phyloP scores from a whole-genome alignment of 805 yeast species.

The Barnettozyma siamensis region DNA sequence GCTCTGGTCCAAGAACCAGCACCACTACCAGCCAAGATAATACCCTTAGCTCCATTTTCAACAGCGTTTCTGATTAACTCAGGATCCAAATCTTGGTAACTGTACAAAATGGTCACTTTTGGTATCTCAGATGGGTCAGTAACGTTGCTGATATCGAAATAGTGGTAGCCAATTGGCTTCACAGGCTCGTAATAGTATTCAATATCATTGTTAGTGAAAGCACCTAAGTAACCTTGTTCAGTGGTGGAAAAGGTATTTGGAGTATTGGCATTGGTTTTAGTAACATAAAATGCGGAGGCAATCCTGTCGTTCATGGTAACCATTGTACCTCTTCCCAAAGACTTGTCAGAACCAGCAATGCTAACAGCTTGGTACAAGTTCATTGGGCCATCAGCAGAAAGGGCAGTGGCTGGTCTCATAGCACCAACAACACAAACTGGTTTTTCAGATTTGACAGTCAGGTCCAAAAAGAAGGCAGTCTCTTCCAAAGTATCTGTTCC shows the following conservation, averaged over 20 bases:
- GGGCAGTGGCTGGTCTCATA: conserved; percentile 68
- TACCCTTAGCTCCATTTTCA: conserved; percentile 41
- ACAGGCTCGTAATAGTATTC: conserved; percentile 58
- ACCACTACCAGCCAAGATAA: conserved; percentile 64
- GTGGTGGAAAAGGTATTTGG: conserved; percentile 61
- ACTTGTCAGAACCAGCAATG: conserved; percentile 45
- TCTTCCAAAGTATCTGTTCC: conserved; percentile 71
- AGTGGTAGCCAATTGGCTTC: conserved; percentile 34
- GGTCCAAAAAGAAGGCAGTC: conserved; percentile 58
- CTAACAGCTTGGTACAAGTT: conserved; percentile 63
- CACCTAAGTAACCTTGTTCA: conserved; percentile 65
- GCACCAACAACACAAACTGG: conserved; percentile 44
- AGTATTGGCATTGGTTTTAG: conserved; percentile 63
- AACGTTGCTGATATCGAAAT: conserved; percentile 29
- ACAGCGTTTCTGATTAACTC: conserved; percentile 41
- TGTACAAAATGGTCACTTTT: conserved; percentile 51
- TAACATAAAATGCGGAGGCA: conserved; percentile 60
- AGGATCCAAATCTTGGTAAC: conserved; percentile 52
- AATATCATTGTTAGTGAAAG: conserved; percentile 57
- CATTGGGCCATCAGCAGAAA: conserved; percentile 70
- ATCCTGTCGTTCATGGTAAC: conserved; percentile 63
- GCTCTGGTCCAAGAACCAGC: conserved; percentile 48
- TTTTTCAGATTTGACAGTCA: conserved; percentile 33
- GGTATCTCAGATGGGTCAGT: conserved; percentile 21
- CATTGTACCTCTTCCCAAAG: conserved; percentile 55